Base-by-base conservation (phyloP, 2,329 filamentous ascomycete genomes). In the Aspergillus sclerotialis region DNA sequence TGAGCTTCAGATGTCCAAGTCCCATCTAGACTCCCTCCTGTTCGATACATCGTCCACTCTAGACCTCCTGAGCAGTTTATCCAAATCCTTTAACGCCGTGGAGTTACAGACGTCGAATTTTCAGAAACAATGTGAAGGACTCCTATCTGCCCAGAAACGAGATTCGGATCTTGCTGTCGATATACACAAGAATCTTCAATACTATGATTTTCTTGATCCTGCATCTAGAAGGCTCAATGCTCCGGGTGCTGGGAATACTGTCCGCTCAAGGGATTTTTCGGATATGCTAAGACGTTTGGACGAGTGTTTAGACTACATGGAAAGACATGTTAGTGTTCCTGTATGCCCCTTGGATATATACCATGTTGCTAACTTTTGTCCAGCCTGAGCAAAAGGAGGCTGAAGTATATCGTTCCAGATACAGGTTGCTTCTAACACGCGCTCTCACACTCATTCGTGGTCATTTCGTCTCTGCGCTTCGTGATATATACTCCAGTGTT, bases 101-200 rank as follows among this genome's bases (percentile, higher is more conserved):
- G 88, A 95, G 50, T 70, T 76, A 7, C 90, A 96, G 64, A 98
- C 92, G 0, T 85, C 83, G n/a, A 82, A 84, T 10, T 96, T 98
- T 66, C 85, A 89, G 56, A 78, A 82, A 30, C 88, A 94, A 61
- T 98, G 92, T 62, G 87, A 95, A 55, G 84, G 86, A 37, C 72
- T 98, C 2, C 67, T 96, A 18, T 70, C 76, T 1, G 89, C 94
- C 50, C 88, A 96, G 63, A 78, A 75, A 49, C 78, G 84, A 15
- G 72, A 95, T 26, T 80, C 85, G 42, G 75, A 73, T 45, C 73
- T 98, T 27, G 87, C 88, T 3, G 78, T 93, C 46, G 82, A 88
- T 38, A 82, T 98, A 37, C 82, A 85, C 16, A 84, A 85, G 15
- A 93, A 95, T 49, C 69, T 95, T n/a, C 81, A 89, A 54, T 95